A percentile compares a stretch with the other conserved stretches of the same genome.
Evolutionary conservation across 495 filamentous ascomycete species (phyloP).

Genomic region (Hypoxylon fragiforme): DNA sequence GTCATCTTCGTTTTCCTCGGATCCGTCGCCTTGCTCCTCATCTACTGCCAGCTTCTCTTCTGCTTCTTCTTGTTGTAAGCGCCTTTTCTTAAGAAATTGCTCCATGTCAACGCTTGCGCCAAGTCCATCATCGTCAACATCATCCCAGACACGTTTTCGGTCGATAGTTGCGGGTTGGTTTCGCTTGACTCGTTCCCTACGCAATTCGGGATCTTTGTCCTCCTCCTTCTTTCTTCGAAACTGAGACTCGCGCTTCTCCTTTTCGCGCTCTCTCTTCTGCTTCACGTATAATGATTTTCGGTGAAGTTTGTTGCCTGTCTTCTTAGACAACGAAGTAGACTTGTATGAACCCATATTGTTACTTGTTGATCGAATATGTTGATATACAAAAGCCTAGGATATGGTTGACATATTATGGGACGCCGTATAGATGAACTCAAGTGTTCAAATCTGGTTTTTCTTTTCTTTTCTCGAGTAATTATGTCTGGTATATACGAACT

Average conservation of each 20-base stretch:
- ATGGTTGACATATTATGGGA: no score
- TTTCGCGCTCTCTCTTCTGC: slow-evolving; percentile 73
- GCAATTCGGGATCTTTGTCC: slow-evolving; percentile 76
- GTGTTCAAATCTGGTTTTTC: no score
- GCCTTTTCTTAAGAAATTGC: slow-evolving; percentile 69
- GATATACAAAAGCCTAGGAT: neutral
- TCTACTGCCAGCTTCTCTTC: slow-evolving; percentile 52
- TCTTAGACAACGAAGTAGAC: slow-evolving; percentile 29
- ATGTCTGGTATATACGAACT: no score
- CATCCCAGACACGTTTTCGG: slow-evolving; percentile 90
- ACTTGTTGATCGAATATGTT: neutral
- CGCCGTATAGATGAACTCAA: no score
- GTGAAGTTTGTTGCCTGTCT: slow-evolving; percentile 68
- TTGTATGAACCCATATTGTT: slow-evolving; percentile 23
- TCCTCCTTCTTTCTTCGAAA: slow-evolving; percentile 82
- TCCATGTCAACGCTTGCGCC: slow-evolving; percentile 78
- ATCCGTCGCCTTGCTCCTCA: slow-evolving; percentile 45
- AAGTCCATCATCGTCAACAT: slow-evolving; percentile 76
- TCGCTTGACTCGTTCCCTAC: slow-evolving; percentile 66
- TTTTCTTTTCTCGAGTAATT: no score
- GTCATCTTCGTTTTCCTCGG: slow-evolving; percentile 56
- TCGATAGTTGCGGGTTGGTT: slow-evolving; percentile 88
- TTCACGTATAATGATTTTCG: slow-evolving; percentile 71
- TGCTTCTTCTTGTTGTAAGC: slow-evolving; percentile 58
- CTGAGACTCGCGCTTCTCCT: slow-evolving; percentile 72